Base-by-base conservation (phyloP, 2,329 filamentous ascomycete species). In the Myriosclerotinia scirpicola region DNA sequence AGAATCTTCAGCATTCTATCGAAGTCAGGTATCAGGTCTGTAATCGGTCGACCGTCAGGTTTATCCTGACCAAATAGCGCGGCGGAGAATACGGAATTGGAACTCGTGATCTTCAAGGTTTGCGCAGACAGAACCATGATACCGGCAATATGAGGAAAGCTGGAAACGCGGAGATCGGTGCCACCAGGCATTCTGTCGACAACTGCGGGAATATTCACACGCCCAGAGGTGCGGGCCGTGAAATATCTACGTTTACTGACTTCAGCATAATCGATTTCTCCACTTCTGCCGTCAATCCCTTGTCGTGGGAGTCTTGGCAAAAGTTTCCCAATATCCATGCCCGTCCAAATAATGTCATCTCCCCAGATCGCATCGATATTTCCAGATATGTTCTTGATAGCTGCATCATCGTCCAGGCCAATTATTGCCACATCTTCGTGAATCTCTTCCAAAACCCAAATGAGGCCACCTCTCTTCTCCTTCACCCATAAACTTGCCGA, bases 401-500 rank as follows among this genome's bases (percentile, higher is more conserved):
- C 83, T 53, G 92, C 93, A 38, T 92, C 88, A 66, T 93, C 89
- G 75, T 96, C 91, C 26, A 96, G 83, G 14, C 82, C 84, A 54
- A 99, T 79, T 68, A 87, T 85, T 5, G 91, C 93, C 50, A 95
- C 89, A 76, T 99, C 93, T 78, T 99, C 95, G 65, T 94, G 92
- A 68, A 99, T 98, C 79, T 99, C 95, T 77, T 99, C 95, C 2
- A 99, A 80, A 11, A 99, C 95, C 95, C 95, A 99, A 68, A 99
- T 98, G 68, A 99, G 80, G 12, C 94, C 93, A 63, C 92, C 88
- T 59, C 90, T 87, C 79, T 99, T 99, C 78, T 99, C 95, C 80
- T 99, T 99, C 4, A 99, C 95, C 95, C 95, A 99, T 50, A 99
- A 81, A 78, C 93, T 98, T 48, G 95, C 95, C 67, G 95, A 93